A percentile compares a stretch with the other conserved stretches of the same genome.
These are phyloP conservation scores for Saraca asoca DNA, from an alignment of 331 rosid species.

Conservation along the genomic window DNA sequence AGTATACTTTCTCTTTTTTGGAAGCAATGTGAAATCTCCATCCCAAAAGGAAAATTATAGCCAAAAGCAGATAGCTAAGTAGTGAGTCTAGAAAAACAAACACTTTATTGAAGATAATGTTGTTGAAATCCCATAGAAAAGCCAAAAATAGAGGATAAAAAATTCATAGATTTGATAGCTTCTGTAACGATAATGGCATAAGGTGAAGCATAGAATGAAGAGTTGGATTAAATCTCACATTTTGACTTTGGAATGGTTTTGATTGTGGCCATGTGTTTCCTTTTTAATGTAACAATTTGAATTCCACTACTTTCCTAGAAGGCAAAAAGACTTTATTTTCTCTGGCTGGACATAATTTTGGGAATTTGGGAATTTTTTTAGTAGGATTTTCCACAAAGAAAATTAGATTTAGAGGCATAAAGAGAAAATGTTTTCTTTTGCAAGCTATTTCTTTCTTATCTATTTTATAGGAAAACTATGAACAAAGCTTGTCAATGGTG, in stretches of 20 bases:
- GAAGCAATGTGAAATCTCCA: slow-evolving; percentile 33
- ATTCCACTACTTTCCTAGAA: slow-evolving; percentile 34
- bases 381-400: too few relatives aligned
- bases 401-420: too few relatives aligned
- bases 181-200: not conserved
- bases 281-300: slow-evolving; percentile 24
- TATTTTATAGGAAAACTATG: slow-evolving; percentile 59
- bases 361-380: slow-evolving; percentile 5
- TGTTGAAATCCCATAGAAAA: slow-evolving; percentile 11
- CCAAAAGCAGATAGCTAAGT: slow-evolving; percentile 27
- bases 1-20: not conserved
- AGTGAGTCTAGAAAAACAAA: slow-evolving; percentile 22
- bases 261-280: slow-evolving; percentile 44
- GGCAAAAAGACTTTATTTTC: not conserved
- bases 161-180: slow-evolving; percentile 25
- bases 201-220: slow-evolving; percentile 32
- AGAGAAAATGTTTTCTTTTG: not conserved
- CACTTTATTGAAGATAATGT: slow-evolving; percentile 25
- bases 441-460: not conserved
- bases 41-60: slow-evolving; percentile 13
- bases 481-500: slow-evolving; percentile 41
- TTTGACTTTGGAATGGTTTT: slow-evolving; percentile 33
- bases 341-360: not conserved
- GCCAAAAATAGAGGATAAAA: slow-evolving; percentile 12
- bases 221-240: slow-evolving; percentile 50